phyloP scores from a whole-genome alignment of 768 basidiomycete species.

The Mrakia blollopis region DNA sequence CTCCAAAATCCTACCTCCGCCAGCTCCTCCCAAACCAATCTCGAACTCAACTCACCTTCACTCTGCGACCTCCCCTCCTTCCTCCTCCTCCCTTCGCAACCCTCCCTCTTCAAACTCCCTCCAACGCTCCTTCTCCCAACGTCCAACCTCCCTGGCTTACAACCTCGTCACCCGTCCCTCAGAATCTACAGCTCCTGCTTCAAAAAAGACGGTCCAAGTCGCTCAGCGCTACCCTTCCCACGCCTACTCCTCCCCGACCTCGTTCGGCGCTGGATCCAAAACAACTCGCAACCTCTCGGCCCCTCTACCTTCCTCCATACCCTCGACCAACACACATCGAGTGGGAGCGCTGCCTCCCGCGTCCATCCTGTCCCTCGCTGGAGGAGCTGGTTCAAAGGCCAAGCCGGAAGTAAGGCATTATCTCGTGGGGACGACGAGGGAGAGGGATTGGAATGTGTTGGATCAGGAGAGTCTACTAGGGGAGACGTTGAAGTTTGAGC shows the following conservation, averaged over 20 bases:
- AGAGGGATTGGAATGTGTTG: not conserved
- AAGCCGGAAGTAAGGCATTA: not conserved
- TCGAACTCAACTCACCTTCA: not conserved
- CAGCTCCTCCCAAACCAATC: not conserved
- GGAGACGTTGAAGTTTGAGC: not conserved
- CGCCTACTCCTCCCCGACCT: not conserved
- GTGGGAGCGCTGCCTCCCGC: not conserved
- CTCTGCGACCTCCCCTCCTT: not conserved
- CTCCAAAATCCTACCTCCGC: not conserved
- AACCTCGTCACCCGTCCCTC: not conserved
- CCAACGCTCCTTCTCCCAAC: constrained; percentile 8
- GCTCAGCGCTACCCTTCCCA: not conserved
- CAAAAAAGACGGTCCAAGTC: no score
- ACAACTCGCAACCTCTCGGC: not conserved
- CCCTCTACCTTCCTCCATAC: not conserved
- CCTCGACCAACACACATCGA: no score
- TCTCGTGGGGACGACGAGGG: not conserved
- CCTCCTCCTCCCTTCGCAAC: not conserved
- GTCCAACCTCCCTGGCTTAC: not conserved
- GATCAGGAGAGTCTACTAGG: not conserved
- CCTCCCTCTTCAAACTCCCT: not conserved
- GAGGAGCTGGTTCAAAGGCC: not conserved
- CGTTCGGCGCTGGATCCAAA: not conserved
- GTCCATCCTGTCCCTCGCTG: not conserved
- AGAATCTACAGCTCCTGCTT: no score